phyloP scores from a whole-genome alignment of 768 basidiomycete species.

The Leccinum olivaceopallidum region DNA sequence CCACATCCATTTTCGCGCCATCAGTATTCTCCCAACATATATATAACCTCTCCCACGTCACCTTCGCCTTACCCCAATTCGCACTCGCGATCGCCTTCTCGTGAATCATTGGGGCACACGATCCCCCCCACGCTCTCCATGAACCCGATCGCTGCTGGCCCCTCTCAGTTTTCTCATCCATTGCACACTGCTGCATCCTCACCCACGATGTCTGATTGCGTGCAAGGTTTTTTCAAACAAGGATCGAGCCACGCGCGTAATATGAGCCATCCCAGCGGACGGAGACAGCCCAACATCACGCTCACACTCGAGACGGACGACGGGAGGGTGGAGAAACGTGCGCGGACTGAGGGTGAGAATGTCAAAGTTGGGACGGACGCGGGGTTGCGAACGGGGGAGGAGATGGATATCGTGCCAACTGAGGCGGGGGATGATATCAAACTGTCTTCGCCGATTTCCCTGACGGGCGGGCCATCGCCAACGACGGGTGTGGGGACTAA shows the following conservation, averaged over 20 bases:
- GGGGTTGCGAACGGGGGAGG: conserved; percentile 15
- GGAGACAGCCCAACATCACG: conserved; percentile 31
- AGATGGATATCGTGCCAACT: conserved; percentile 27
- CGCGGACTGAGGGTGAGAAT: conserved; percentile 19
- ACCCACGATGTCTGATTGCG: conserved; percentile 27
- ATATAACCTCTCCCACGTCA: conserved; percentile 63
- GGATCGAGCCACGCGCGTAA: conserved; percentile 25
- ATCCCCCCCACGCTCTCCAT: conserved; percentile 17
- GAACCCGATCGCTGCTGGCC: not conserved
- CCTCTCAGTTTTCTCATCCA: conserved; percentile 14
- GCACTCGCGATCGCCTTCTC: conserved; percentile 23
- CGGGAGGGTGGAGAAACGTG: conserved; percentile 28
- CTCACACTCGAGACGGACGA: conserved; percentile 30
- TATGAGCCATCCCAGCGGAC: conserved; percentile 28
- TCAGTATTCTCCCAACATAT: conserved; percentile 61
- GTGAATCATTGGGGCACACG: conserved; percentile 16
- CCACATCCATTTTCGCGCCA: conserved; percentile 18
- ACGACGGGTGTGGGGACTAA: conserved; percentile 14
- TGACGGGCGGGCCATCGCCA: conserved; percentile 14
- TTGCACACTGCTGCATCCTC: conserved; percentile 32
- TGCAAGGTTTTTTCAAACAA: conserved; percentile 12
- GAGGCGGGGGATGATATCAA: conserved; percentile 19
- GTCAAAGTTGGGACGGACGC: conserved; percentile 6
- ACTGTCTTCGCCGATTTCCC: conserved; percentile 23
- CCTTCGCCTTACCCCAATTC: conserved; percentile 31